Conservation (phyloP, 1,284 basidiomycete species). For the Xanthoconium separans region DNA sequence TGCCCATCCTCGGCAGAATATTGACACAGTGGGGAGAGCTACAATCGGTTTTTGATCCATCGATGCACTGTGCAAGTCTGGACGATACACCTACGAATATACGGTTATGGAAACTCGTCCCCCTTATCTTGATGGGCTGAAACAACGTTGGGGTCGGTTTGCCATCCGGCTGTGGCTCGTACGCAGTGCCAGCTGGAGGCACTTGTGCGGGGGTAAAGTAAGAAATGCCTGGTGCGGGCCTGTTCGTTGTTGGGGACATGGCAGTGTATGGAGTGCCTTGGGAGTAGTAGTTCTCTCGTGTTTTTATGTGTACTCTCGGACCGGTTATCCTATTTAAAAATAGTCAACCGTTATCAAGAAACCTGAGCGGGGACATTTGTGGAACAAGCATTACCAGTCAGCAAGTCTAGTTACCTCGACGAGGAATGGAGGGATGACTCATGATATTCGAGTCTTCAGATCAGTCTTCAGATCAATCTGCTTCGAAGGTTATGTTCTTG, state of each 20-base stretch:
- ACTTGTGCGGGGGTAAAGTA: conserved; percentile 57
- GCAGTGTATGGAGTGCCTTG: neutral
- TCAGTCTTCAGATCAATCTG: too few species aligned
- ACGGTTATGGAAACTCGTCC: conserved; percentile 68
- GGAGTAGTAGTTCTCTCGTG: neutral
- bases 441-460: too few species aligned
- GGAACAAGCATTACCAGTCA: neutral
- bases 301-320: conserved; percentile 5
- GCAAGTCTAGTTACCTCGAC: neutral
- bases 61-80: neutral
- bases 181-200: conserved; percentile 49
- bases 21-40: conserved; percentile 59
- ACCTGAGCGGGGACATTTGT: neutral
- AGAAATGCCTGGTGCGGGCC: conserved; percentile 39
- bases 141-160: conserved; percentile 58
- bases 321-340: neutral
- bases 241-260: conserved; percentile 25
- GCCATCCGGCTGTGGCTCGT: conserved; percentile 41
- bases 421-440: too few species aligned
- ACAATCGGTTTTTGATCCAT: neutral
- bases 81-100: conserved; percentile 50
- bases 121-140: conserved; percentile 61
- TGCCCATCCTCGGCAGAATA: conserved; percentile 63
- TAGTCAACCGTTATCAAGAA: neutral
- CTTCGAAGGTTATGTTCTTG: too few species aligned